Conservation (phyloP, 352 stramenopile genomes). For the Globisporangium irregulare region DNA sequence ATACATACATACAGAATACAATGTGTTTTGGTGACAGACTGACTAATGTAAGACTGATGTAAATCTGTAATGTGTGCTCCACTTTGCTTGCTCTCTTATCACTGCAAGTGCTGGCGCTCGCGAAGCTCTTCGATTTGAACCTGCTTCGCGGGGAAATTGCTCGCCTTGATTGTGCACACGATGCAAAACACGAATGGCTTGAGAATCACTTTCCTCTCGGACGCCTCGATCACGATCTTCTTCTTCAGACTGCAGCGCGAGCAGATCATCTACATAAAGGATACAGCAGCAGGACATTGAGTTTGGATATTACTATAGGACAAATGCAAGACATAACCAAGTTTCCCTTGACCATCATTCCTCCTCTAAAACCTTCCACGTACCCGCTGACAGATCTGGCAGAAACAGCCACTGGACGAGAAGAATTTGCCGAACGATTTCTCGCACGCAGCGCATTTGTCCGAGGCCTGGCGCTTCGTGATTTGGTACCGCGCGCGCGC, state of each 20-base stretch:
- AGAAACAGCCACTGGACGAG: constrained; percentile 28
- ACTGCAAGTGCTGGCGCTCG: constrained; percentile 5
- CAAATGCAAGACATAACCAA: not conserved
- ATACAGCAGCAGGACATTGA: not conserved
- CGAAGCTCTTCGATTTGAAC: constrained; percentile 35
- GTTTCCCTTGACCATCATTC: not conserved
- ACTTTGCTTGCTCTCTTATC: not conserved
- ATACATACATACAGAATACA: not conserved
- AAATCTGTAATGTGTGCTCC: not conserved
- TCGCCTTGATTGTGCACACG: constrained; percentile 31
- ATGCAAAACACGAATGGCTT: constrained; percentile 37
- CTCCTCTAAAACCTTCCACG: not conserved
- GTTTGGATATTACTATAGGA: too few species aligned
- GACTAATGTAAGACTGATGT: not conserved
- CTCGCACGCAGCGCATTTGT: constrained; percentile 38
- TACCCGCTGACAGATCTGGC: constrained; percentile 20
- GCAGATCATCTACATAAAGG: constrained; percentile 37
- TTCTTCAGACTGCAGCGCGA: constrained; percentile 48
- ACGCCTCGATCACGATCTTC: constrained; percentile 39
- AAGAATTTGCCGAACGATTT: constrained; percentile 30
- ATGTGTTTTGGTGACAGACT: not conserved
- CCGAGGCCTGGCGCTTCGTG: constrained; percentile 6
- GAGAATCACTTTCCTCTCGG: constrained; percentile 22
- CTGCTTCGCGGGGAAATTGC: constrained; percentile 21
- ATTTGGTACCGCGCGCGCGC: constrained; percentile 3